Evolutionary conservation across 2,329 filamentous ascomycete genomes (phyloP).

Genomic region (Ceratocystis destructans): DNA sequence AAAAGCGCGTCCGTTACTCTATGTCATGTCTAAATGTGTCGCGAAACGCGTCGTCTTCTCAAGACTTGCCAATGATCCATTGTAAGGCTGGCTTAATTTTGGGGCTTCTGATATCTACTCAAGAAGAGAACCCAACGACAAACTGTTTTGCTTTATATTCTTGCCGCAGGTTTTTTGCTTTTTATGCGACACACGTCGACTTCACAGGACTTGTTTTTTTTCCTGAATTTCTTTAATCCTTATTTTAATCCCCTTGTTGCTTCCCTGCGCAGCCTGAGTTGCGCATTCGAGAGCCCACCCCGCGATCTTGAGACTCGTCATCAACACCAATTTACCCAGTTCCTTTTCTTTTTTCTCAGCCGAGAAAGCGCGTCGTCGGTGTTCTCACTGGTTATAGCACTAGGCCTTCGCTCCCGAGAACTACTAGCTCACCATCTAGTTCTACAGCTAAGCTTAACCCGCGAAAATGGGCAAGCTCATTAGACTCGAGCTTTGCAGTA

Average conservation of each 20-base stretch:
- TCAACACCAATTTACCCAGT: neutral
- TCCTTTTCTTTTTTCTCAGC: no score
- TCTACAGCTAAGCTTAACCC: slow-evolving; percentile 9
- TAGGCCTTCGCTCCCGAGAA: neutral
- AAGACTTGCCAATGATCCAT: neutral
- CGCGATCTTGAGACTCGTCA: neutral
- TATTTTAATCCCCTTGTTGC: slow-evolving; percentile 3
- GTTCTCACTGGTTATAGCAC: neutral
- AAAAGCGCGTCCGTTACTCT: neutral
- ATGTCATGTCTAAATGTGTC: neutral
- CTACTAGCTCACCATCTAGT: neutral
- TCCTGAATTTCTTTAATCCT: neutral
- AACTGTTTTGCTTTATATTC: neutral
- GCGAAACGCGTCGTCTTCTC: neutral
- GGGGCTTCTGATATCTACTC: neutral
- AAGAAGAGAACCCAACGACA: neutral
- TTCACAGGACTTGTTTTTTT: neutral
- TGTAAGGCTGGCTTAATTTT: neutral
- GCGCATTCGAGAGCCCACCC: slow-evolving; percentile 11
- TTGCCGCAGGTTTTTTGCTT: neutral
- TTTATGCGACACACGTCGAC: neutral
- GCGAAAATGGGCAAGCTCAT: slow-evolving; percentile 87
- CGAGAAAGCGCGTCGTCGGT: neutral
- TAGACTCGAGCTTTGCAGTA: slow-evolving; percentile 86
- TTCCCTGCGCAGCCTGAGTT: neutral